A percentile compares a stretch with the other conserved stretches of the same genome.
Conservation (phyloP, 1,284 basidiomycete species). For the Malassezia psittaci region DNA sequence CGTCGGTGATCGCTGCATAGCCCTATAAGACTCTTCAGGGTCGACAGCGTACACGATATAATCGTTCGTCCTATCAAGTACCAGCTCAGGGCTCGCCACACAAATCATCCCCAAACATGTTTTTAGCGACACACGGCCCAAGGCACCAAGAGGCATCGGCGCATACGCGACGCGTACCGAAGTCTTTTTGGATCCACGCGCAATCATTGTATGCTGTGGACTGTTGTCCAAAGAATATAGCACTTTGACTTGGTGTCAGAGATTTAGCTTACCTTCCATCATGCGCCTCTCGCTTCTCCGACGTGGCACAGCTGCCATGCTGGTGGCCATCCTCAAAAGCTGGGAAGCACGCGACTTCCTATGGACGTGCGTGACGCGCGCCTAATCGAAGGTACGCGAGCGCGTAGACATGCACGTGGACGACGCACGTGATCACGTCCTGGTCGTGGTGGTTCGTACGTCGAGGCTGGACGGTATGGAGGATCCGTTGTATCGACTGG, state of each 20-base stretch:
- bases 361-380: no score
- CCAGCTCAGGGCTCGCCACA: conserved; percentile 33
- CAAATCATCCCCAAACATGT: conserved; percentile 42
- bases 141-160: conserved; percentile 10
- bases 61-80: conserved; percentile 34
- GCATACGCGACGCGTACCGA: conserved; percentile 23
- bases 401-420: no score
- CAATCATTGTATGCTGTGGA: conserved; percentile 40
- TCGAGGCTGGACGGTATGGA: not conserved
- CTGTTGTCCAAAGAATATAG: conserved; percentile 42
- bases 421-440: not conserved
- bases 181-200: conserved; percentile 22
- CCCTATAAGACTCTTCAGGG: conserved; percentile 36
- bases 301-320: conserved; percentile 3
- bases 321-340: not conserved
- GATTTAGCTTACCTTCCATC: conserved; percentile 14
- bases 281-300: conserved; percentile 11
- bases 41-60: conserved; percentile 47
- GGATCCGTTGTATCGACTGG: conserved; percentile 43
- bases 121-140: conserved; percentile 41
- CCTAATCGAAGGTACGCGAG: no score
- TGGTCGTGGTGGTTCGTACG: not conserved
- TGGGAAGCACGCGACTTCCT: no score
- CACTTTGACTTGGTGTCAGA: conserved; percentile 34
- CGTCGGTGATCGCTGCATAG: conserved; percentile 20